These are phyloP conservation scores for Xylaria multiplex DNA, from an alignment of 2,329 filamentous ascomycete species.

Conservation along the genomic window DNA sequence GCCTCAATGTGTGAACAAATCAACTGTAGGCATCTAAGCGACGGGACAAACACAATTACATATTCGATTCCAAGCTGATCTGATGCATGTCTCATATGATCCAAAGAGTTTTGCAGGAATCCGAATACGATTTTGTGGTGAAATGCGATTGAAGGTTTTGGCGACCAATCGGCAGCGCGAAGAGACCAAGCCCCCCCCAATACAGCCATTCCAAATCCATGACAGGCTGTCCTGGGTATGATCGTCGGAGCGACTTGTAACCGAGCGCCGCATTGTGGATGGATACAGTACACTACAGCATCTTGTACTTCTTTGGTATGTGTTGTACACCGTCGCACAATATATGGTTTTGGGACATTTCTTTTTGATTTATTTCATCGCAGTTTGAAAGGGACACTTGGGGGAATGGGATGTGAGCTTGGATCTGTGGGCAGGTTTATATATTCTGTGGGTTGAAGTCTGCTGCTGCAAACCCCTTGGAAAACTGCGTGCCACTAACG, in stretches of 20 bases:
- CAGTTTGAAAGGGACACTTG: too few species aligned
- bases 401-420: too few species aligned
- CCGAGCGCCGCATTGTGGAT: slow-evolving; percentile 7
- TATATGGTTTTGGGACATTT: too few species aligned
- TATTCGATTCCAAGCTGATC: not conserved
- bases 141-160: not conserved
- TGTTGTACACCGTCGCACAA: not conserved
- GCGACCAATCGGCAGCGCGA: slow-evolving; percentile 28
- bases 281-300: not conserved
- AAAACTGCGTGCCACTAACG: not conserved
- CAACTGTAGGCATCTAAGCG: slow-evolving; percentile 4
- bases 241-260: slow-evolving; percentile 15
- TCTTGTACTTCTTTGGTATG: not conserved
- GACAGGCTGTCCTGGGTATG: slow-evolving; percentile 12
- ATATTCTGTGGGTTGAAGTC: too few species aligned
- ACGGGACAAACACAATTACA: not conserved
- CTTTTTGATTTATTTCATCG: too few species aligned
- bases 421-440: too few species aligned
- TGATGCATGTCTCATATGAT: not conserved
- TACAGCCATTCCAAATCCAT: slow-evolving; percentile 27
- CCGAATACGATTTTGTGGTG: slow-evolving; percentile 28
- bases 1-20: slow-evolving; percentile 25
- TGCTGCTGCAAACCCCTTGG: not conserved
- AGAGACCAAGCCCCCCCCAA: slow-evolving; percentile 1
- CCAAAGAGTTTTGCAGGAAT: slow-evolving; percentile 3